phyloP scores from a whole-genome alignment of 164 flowering plant genomes.

The Malania oleifera region DNA sequence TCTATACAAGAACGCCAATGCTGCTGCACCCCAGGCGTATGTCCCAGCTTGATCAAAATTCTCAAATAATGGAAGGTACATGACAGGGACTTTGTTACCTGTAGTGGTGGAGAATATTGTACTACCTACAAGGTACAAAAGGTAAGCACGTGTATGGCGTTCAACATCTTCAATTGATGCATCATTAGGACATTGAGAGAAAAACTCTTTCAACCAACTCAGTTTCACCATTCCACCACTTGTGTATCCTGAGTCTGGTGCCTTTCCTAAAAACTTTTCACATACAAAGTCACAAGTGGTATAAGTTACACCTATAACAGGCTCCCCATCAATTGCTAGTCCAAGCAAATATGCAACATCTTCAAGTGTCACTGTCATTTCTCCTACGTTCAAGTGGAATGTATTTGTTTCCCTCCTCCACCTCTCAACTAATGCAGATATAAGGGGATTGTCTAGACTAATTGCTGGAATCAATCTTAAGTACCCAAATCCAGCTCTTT shows the following conservation, averaged over 20 bases:
- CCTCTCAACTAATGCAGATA: constrained; percentile 71
- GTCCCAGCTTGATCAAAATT: constrained; percentile 55
- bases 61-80: constrained; percentile 69
- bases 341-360: constrained; percentile 62
- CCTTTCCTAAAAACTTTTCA: constrained; percentile 40
- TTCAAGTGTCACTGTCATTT: constrained; percentile 70
- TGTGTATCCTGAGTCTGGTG: constrained; percentile 49
- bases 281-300: constrained; percentile 50
- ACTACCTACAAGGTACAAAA: constrained; percentile 66
- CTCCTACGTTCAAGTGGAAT: constrained; percentile 66
- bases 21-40: constrained; percentile 81
- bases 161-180: constrained; percentile 44
- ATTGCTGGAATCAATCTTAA: constrained; percentile 61
- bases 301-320: constrained; percentile 60
- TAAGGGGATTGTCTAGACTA: constrained; percentile 64
- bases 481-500: constrained; percentile 62
- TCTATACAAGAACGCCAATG: constrained; percentile 64
- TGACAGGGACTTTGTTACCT: constrained; percentile 73
- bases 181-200: constrained; percentile 51
- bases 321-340: constrained; percentile 60
- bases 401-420: constrained; percentile 80
- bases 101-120: constrained; percentile 77
- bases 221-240: constrained; percentile 83
- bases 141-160: constrained; percentile 59
- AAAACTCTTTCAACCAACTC: constrained; percentile 67